Conservation (phyloP, 148 eudicot genomes). For the Spergularia marina region DNA sequence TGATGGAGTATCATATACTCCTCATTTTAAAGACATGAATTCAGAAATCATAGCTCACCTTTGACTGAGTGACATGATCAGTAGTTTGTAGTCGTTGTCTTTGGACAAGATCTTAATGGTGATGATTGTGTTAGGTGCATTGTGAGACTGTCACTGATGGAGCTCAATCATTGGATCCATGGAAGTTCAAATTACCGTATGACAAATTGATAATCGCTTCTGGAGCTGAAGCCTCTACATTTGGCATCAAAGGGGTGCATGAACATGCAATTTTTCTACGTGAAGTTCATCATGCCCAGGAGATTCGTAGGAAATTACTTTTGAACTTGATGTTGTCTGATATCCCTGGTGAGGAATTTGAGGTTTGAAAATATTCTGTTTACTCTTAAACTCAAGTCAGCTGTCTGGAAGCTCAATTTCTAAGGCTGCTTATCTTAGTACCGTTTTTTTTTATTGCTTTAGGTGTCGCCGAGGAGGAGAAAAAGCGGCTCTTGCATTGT, state of each 20-base stretch:
- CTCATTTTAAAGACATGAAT: neutral
- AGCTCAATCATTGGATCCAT: conserved; percentile 48
- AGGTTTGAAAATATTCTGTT: neutral
- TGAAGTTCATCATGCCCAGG: conserved; percentile 96
- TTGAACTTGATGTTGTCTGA: conserved; percentile 92
- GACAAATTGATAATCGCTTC: conserved; percentile 92
- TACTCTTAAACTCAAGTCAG: neutral
- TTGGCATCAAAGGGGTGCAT: conserved; percentile 77
- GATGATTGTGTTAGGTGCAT: conserved; percentile 45
- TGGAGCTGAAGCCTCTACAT: conserved; percentile 86
- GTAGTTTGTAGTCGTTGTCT: neutral
- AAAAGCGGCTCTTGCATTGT: conserved; percentile 72
- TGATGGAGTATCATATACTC: neutral
- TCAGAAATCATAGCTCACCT: neutral
- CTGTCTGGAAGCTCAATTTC: neutral
- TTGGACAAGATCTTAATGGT: neutral
- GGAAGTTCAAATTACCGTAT: conserved; percentile 76
- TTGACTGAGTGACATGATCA: neutral
- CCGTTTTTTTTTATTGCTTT: conserved; percentile 18
- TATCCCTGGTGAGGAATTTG: conserved; percentile 64
- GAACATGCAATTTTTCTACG: conserved; percentile 89
- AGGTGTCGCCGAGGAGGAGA: conserved; percentile 88
- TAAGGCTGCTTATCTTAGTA: neutral
- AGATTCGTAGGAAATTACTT: conserved; percentile 82
- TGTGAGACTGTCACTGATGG: conserved; percentile 78